Conservation (phyloP, 345 rosid species). For the Dovyalis caffra region DNA sequence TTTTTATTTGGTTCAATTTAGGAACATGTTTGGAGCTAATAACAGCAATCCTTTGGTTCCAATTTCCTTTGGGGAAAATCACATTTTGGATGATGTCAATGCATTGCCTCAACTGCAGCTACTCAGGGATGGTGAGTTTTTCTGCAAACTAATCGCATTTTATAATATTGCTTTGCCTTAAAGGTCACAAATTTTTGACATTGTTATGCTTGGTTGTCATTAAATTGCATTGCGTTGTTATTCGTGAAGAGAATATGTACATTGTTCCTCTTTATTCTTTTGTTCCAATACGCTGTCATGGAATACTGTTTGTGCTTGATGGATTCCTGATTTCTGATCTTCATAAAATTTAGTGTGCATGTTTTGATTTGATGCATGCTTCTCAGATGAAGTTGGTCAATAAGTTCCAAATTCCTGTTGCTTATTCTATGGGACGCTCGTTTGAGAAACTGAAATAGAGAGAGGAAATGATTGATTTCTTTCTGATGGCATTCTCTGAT, state of each 20-base stretch:
- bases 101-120: slow-evolving; percentile 58
- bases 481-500: no score
- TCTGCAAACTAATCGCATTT: not conserved
- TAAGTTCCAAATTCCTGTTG: not conserved
- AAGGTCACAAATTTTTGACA: not conserved
- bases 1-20: not conserved
- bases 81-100: slow-evolving; percentile 50
- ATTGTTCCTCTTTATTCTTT: not conserved
- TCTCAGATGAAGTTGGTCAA: not conserved
- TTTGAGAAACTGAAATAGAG: not conserved
- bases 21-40: slow-evolving; percentile 73
- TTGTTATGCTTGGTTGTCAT: not conserved
- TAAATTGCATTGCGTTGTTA: not conserved
- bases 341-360: not conserved
- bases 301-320: not conserved
- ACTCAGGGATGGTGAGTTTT: slow-evolving; percentile 51
- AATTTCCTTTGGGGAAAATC: slow-evolving; percentile 47
- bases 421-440: not conserved
- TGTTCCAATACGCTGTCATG: not conserved
- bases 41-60: slow-evolving; percentile 46
- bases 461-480: no score
- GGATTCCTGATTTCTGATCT: not conserved
- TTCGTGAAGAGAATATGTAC: no score
- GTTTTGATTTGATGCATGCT: not conserved
- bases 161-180: not conserved